phyloP scores from a whole-genome alignment of 2,329 filamentous ascomycete genomes.

The Neodidymelliopsis sp. region DNA sequence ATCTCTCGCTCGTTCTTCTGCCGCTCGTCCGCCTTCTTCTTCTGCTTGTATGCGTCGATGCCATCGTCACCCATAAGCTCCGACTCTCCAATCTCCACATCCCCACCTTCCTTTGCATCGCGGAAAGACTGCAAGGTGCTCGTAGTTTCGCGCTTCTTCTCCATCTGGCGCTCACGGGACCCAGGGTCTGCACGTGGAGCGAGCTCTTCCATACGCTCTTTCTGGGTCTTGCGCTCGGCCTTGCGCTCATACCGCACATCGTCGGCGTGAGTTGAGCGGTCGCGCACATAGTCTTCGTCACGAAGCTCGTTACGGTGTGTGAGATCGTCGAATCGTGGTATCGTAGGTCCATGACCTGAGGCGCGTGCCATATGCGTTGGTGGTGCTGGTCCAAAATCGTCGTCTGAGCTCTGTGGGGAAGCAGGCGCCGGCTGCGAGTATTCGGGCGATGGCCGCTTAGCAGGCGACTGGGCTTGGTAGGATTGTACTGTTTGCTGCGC shows the following conservation, averaged over 20 bases:
- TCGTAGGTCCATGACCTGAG: slow-evolving; percentile 60
- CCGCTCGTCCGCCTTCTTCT: slow-evolving; percentile 69
- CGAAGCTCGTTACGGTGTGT: slow-evolving; percentile 67
- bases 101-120: slow-evolving; percentile 69
- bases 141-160: slow-evolving; percentile 80
- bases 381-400: slow-evolving; percentile 61
- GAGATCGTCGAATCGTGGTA: slow-evolving; percentile 79
- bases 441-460: slow-evolving; percentile 30
- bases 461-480: slow-evolving; percentile 23
- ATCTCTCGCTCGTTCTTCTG: slow-evolving; percentile 87
- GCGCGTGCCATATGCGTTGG: slow-evolving; percentile 47
- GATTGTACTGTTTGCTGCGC: slow-evolving; percentile 51
- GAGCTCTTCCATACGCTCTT: slow-evolving; percentile 79
- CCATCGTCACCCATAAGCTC: slow-evolving; percentile 80
- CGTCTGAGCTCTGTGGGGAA: slow-evolving; percentile 38
- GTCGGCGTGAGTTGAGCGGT: slow-evolving; percentile 53
- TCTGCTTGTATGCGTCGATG: slow-evolving; percentile 70
- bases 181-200: slow-evolving; percentile 83
- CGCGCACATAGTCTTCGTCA: slow-evolving; percentile 62
- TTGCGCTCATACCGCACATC: slow-evolving; percentile 69
- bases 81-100: slow-evolving; percentile 71
- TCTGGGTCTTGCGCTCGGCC: slow-evolving; percentile 70
- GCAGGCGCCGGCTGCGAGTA: slow-evolving; percentile 15
- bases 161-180: slow-evolving; percentile 80
- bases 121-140: slow-evolving; percentile 77